These are phyloP conservation scores for Podosphaera leucotricha DNA, from an alignment of 2,329 filamentous ascomycete genomes.

Conservation along the genomic window DNA sequence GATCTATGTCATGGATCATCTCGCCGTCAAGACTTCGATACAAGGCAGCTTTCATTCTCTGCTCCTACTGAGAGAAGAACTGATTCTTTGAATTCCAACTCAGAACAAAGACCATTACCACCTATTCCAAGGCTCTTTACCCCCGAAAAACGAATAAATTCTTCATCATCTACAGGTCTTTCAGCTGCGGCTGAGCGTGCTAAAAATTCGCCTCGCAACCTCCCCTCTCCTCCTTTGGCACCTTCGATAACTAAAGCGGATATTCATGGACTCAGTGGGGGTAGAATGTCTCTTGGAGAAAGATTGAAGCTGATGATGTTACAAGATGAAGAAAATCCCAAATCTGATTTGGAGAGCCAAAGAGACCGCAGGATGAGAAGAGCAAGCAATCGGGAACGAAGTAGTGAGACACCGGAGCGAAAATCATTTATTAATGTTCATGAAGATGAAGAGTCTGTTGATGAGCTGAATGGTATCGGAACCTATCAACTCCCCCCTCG, in stretches of 20 bases:
- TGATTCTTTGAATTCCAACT: slow-evolving; percentile 54
- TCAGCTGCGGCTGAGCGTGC: slow-evolving; percentile 51
- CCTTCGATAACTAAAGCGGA: slow-evolving; percentile 52
- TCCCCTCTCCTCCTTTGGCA: slow-evolving; percentile 49
- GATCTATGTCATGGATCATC: slow-evolving; percentile 36
- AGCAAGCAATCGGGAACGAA: slow-evolving; percentile 26
- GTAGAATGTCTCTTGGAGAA: slow-evolving; percentile 67
- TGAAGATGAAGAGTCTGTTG: slow-evolving; percentile 34
- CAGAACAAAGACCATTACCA: slow-evolving; percentile 63
- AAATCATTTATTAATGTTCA: slow-evolving; percentile 17
- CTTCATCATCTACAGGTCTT: slow-evolving; percentile 34
- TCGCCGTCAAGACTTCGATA: slow-evolving; percentile 14
- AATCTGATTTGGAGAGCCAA: slow-evolving; percentile 39
- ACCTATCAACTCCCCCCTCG: slow-evolving; percentile 45
- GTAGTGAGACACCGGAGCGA: slow-evolving; percentile 16
- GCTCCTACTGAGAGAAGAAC: slow-evolving; percentile 30
- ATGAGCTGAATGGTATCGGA: slow-evolving; percentile 33
- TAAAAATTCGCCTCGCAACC: slow-evolving; percentile 37
- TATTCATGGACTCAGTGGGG: slow-evolving; percentile 49
- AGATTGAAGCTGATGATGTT: slow-evolving; percentile 74
- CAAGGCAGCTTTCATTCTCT: background rate
- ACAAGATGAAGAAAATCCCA: slow-evolving; percentile 35
- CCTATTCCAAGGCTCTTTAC: slow-evolving; percentile 46
- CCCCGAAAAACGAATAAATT: slow-evolving; percentile 20
- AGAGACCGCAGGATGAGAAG: slow-evolving; percentile 46